Evolutionary conservation across 768 basidiomycete species (phyloP), one percentile per base, ranked within the genome.

Genomic region (Neoboletus magnificus): DNA sequence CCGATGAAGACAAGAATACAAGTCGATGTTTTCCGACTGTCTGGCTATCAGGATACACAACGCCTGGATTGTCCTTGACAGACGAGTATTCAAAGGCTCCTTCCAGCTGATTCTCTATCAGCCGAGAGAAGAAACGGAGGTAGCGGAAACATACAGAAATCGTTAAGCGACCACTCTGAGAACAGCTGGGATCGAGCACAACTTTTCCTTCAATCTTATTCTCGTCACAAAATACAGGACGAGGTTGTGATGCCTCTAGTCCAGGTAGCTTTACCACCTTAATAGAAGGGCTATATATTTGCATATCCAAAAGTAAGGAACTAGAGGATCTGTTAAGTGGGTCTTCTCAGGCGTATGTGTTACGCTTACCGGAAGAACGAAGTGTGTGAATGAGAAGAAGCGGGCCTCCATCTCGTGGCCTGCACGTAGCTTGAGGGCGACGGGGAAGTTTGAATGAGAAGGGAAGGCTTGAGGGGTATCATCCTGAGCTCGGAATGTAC

Each of bases 191-290:
- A 61, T 84, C 82, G 1, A 89, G 76, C 18, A 77, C 74, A 15
- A 89, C 77, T 51, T 77, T 81, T 33, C 87, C 87, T 58, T 77
- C 74, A 16, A 89, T 74, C 57, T 75, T 79, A 63, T 87, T 85
- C 44, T 80, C 77, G 49, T 83, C 79, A 33, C 79, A 77, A 59
- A 85, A 89, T 5, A 88, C 82, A 2, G 86, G 78, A 23, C 63
- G 50, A 35, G 71, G 59, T 12, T 65, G 66, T 16, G 64, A 59
- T 37, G 27, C 56, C 27, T 62, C 65, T 22, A 68, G 61, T 22
- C 66, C 69, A 44, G 58, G 45, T 20, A 65, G 62, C 16, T 67
- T 69, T 10, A 76, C 70, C n/a, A 77, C 66, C 64, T 81, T 83
- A 12, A 86, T 70, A n/a, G 79, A 83, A 6, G 83, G 78, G 52